A percentile compares a stretch with the other conserved stretches of the same genome.
Evolutionary conservation across 2,329 filamentous ascomycete species (phyloP).

Genomic region (Ceratocystis harringtonii): DNA sequence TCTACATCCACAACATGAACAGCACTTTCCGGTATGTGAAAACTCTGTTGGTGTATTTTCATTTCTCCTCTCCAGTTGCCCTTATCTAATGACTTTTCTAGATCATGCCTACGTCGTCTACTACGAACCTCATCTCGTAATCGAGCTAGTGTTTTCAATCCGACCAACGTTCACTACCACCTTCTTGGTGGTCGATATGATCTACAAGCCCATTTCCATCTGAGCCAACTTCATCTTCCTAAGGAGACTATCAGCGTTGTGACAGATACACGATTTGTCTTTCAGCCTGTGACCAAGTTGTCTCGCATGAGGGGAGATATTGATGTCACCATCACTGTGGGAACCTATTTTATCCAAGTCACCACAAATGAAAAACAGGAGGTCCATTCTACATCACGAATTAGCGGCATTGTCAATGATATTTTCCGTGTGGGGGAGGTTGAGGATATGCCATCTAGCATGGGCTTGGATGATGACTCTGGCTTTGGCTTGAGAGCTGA

Average conservation of each 20-base stretch:
- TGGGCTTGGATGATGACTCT: conserved; percentile 50
- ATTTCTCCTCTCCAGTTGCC: background rate
- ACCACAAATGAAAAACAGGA: conserved; percentile 56
- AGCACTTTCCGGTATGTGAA: conserved; percentile 43
- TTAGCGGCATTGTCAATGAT: conserved; percentile 52
- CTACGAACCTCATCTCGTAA: conserved; percentile 47
- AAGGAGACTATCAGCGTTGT: conserved; percentile 57
- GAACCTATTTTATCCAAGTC: conserved; percentile 54
- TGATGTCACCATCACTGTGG: conserved; percentile 53
- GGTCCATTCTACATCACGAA: conserved; percentile 44
- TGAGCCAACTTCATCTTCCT: conserved; percentile 50
- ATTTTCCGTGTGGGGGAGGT: conserved; percentile 54
- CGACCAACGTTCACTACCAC: conserved; percentile 50
- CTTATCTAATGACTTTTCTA: conserved; percentile 19
- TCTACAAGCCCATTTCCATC: conserved; percentile 50
- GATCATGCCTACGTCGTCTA: conserved; percentile 50
- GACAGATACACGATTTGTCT: conserved; percentile 49
- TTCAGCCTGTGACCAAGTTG: conserved; percentile 48
- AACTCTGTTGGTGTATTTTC: background rate
- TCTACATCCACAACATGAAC: conserved; percentile 63
- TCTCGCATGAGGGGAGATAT: conserved; percentile 58
- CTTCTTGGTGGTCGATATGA: conserved; percentile 51
- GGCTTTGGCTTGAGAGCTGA: conserved; percentile 53
- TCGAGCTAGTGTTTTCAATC: conserved; percentile 45
- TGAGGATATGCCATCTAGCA: conserved; percentile 49